Conservation (phyloP, 805 yeast species). For the Scheffersomyces ergatensis region DNA sequence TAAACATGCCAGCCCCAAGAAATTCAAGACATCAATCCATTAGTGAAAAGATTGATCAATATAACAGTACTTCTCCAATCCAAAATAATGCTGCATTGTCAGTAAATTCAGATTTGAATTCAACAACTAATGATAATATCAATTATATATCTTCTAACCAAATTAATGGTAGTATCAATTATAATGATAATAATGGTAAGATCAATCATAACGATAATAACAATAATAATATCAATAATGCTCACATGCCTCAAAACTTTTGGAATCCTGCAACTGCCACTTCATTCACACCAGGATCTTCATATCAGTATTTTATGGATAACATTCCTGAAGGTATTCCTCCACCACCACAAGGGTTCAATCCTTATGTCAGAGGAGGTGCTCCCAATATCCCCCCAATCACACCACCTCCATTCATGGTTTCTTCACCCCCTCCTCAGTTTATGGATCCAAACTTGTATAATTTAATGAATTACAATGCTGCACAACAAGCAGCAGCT, state of each 20-base stretch:
- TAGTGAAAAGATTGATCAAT: slow-evolving; percentile 62
- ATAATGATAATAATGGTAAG: background rate
- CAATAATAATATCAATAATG: slow-evolving; percentile 14
- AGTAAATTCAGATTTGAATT: slow-evolving; percentile 23
- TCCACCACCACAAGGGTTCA: slow-evolving; percentile 16
- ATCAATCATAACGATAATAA: slow-evolving; percentile 7
- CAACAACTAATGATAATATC: slow-evolving; percentile 8
- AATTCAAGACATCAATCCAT: slow-evolving; percentile 50
- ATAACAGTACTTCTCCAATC: slow-evolving; percentile 44
- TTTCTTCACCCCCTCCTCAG: slow-evolving; percentile 34
- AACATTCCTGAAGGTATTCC: slow-evolving; percentile 21
- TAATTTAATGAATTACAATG: slow-evolving; percentile 25
- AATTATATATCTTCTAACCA: background rate
- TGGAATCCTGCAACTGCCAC: slow-evolving; percentile 71
- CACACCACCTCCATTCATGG: slow-evolving; percentile 38
- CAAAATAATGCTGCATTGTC: slow-evolving; percentile 41
- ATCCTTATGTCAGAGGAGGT: slow-evolving; percentile 8
- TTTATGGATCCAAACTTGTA: slow-evolving; percentile 38
- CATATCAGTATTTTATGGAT: slow-evolving; percentile 27
- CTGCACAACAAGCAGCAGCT: slow-evolving; percentile 1
- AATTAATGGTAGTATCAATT: background rate
- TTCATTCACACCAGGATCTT: slow-evolving; percentile 48
- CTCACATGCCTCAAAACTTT: slow-evolving; percentile 30
- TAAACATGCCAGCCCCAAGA: slow-evolving; percentile 34
- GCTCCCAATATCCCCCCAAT: slow-evolving; percentile 32